Percentiles rank a stretch among this genome's conserved stretches.
Evolutionary conservation across 306 rosid species (phyloP).

Genomic region (Astragalus glycyphyllos): DNA sequence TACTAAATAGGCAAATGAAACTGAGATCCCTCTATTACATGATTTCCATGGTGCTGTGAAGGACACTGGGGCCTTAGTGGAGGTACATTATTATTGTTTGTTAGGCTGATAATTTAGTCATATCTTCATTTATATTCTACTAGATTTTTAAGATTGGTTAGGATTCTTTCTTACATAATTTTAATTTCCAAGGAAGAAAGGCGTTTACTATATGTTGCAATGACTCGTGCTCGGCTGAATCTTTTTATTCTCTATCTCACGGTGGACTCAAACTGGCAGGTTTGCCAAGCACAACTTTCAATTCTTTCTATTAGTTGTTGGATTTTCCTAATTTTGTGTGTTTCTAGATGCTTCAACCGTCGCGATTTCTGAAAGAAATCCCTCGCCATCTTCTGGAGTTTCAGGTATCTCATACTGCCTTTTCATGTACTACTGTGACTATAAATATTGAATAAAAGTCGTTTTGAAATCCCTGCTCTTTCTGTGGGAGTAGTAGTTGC

Average conservation of each 20-base stretch:
- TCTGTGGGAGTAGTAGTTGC: not conserved
- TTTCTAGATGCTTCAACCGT: constrained; percentile 89
- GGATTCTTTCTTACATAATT: constrained; percentile 39
- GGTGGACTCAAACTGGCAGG: constrained; percentile 94
- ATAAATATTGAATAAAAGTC: constrained; percentile 5
- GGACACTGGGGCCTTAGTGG: constrained; percentile 73
- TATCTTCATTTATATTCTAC: not conserved
- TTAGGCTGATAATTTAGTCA: constrained; percentile 2
- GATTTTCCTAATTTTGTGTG: constrained; percentile 27
- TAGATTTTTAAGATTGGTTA: constrained; percentile 24
- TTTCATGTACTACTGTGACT: constrained; percentile 17
- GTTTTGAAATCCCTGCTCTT: constrained; percentile 15
- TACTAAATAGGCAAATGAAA: constrained; percentile 76
- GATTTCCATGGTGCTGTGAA: constrained; percentile 66
- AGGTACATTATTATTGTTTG: constrained; percentile 60
- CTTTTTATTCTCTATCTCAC: constrained; percentile 70
- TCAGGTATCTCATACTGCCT: constrained; percentile 64
- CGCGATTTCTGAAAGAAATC: constrained; percentile 89
- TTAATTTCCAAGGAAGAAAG: constrained; percentile 80
- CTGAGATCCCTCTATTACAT: constrained; percentile 87
- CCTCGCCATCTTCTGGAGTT: constrained; percentile 81
- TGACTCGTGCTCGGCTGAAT: constrained; percentile 92
- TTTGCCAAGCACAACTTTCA: constrained; percentile 40
- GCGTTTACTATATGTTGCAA: constrained; percentile 91
- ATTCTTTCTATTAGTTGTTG: not conserved